Base-by-base conservation (phyloP, 495 filamentous ascomycete genomes). In the Lentithecium fluviatile region DNA sequence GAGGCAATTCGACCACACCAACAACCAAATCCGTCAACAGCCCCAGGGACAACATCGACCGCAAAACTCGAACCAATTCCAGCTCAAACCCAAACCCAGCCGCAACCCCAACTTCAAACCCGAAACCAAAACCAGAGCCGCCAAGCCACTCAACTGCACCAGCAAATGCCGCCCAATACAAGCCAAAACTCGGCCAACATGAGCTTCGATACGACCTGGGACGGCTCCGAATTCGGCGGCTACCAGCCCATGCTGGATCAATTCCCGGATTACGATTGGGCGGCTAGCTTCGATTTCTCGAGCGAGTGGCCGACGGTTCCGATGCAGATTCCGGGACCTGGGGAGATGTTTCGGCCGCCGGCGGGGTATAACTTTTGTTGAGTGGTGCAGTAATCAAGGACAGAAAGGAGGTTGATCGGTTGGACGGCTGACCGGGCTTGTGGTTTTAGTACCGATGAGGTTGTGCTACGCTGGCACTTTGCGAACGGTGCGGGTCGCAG, bases 201-300 rank as follows among this genome's bases (percentile, higher is more conserved):
- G 60, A 46, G 24, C 53, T 57, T 63, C 25, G 46, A 58, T 25
- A 53, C 49, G 11, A n/a, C n/a, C n/a, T 64, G 54, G 54, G 50
- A 56, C 24, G 40, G 42, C 15, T 20, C 49, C 17, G 50, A 60
- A 17, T 60, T 50, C 45, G 34, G 11, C 25, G 52, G 23, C 10
- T 32, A 32, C 13, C 49, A 48, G 5, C 49, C 56, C 6, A 50
- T 65, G 50, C 6, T 56, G 6, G 56, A 65, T 34, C 55, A 65
- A 32, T 65, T 65, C 21, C 62, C 51, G 20, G 62, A 65, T 45
- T 65, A 65, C 45, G 62, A 65, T 47, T 65, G 62, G 62, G 62
- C 62, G 19, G 46, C 62, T 5, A 60, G 62, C 32, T 60, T 65
- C 40, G 51, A 65, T 40, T 56, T 60, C 20, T 51, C 56, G 2